Base-by-base conservation (phyloP, 352 stramenopile species). In the Phytophthora litchii region DNA sequence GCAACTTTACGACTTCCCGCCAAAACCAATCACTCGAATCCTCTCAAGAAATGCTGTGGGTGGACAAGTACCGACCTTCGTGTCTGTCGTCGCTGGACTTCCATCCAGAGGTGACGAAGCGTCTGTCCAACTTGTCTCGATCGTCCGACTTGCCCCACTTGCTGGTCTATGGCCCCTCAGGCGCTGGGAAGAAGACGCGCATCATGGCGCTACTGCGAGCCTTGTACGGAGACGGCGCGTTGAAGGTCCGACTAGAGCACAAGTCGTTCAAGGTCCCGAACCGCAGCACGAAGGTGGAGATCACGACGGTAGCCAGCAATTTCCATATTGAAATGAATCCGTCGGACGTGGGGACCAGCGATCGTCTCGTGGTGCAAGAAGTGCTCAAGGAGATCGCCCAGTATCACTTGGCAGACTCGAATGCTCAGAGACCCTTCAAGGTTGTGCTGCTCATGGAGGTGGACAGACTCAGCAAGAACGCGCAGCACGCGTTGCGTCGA, bases 321-420 rank as follows among this genome's bases (percentile, higher is more conserved):
- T 99, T 99, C 76, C 98, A 99, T 77, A 98, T 99, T 43, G 97
- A 99, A 76, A 97, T 99, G 79, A 99, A 98, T 64, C 97, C 98
- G 36, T 97, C 89, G 40, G 98, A 99, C 70, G 97, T 92, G 20
- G 97, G 97, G 19, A 96, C 88, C 43, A 97, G 97, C 70, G 98
- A 99, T 80, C 89, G 96, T 8, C 97, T 97, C 44, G 94, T 99
- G 29, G 92, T 99, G 37, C 97, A 99, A 73, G 96, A 99, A 68
- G 94, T 99, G 48, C 98, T 99, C 63, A 99, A 99, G 76, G 97
- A 99, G 80, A 99, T 99, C 63, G 97, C 98, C 9, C 86, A 98
- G 69, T 95, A 92, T 67, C 82, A 92, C 20, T 53, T 92, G 32
- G 72, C 91, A 0, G 86, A 95, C 56, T 65, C 78, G n/a, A 88